Percentiles rank a stretch among this genome's conserved stretches.
Conservation (phyloP, 2,329 filamentous ascomycete species). For the Lachnellula cervina region DNA sequence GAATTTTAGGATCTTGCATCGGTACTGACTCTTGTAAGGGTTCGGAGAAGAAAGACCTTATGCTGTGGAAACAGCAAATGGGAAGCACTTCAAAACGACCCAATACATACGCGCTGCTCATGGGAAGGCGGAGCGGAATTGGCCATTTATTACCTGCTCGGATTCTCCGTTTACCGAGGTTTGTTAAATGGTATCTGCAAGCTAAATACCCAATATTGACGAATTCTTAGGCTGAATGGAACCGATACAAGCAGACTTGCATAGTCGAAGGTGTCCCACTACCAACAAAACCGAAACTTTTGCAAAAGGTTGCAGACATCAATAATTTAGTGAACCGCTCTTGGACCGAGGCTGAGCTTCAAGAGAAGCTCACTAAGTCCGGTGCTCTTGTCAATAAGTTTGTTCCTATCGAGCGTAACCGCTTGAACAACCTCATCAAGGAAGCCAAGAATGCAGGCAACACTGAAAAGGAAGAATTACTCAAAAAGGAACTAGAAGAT, state of each 20-base stretch:
- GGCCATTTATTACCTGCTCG: slow-evolving; percentile 87
- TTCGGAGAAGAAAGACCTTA: slow-evolving; percentile 79
- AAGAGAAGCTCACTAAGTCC: slow-evolving; percentile 69
- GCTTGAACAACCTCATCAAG: slow-evolving; percentile 59
- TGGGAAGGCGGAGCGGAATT: slow-evolving; percentile 77
- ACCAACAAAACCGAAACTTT: slow-evolving; percentile 66
- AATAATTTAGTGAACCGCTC: slow-evolving; percentile 71
- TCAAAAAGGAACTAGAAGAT: slow-evolving; percentile 57
- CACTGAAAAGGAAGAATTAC: slow-evolving; percentile 47
- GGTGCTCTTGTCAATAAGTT: slow-evolving; percentile 62
- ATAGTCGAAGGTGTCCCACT: slow-evolving; percentile 65
- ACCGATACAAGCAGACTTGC: slow-evolving; percentile 73
- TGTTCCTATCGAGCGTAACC: slow-evolving; percentile 62
- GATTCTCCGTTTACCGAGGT: slow-evolving; percentile 82
- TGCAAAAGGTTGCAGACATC: slow-evolving; percentile 74
- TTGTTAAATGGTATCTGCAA: slow-evolving; percentile 26
- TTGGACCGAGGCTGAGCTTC: slow-evolving; percentile 80
- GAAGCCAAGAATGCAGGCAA: slow-evolving; percentile 63
- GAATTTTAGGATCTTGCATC: neutral
- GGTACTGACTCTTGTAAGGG: slow-evolving; percentile 44
- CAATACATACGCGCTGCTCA: slow-evolving; percentile 79
- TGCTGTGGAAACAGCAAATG: slow-evolving; percentile 68
- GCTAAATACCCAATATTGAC: slow-evolving; percentile 11
- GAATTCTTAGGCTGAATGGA: slow-evolving; percentile 62
- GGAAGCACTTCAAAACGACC: slow-evolving; percentile 75